phyloP scores from a whole-genome alignment of 176 grass and related monocot genomes.

The Oryza meridionalis region DNA sequence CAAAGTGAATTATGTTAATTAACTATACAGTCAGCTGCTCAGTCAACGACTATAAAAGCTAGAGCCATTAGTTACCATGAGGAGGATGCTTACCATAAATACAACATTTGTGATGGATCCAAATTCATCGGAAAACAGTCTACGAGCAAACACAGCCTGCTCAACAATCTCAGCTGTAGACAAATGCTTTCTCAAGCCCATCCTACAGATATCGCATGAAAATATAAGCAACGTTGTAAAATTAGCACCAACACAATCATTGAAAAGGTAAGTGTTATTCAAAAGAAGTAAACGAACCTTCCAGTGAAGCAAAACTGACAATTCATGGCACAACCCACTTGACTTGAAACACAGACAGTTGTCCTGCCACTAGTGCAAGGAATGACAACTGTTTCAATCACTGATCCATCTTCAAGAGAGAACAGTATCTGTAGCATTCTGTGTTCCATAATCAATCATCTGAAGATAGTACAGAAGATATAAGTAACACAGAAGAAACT shows the following conservation, averaged over 20 bases:
- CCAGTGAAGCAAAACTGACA: constrained; percentile 99
- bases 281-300: constrained; percentile 49
- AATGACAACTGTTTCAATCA: constrained; percentile 96
- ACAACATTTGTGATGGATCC: constrained; percentile 91
- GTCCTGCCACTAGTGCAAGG: constrained; percentile 76
- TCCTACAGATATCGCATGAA: constrained; percentile 49
- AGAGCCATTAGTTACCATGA: constrained; percentile 27
- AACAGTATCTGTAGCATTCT: constrained; percentile 95
- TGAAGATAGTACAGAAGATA: constrained; percentile 24
- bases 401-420: constrained; percentile 73
- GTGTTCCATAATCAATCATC: constrained; percentile 66
- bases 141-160: constrained; percentile 92
- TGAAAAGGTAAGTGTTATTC: neutral
- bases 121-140: constrained; percentile 89
- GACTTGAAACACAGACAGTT: constrained; percentile 94
- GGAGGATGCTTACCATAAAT: constrained; percentile 84
- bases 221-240: constrained; percentile 4
- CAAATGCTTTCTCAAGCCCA: constrained; percentile 94
- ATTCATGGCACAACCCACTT: constrained; percentile 97
- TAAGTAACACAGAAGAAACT: constrained; percentile 36
- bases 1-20: neutral
- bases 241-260: neutral
- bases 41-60: constrained; percentile 10
- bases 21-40: neutral
- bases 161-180: constrained; percentile 96